Evolutionary conservation across 441 rosid species (phyloP), one percentile per base, ranked within the genome.

Genomic region (Eugenia klotzschiana): DNA sequence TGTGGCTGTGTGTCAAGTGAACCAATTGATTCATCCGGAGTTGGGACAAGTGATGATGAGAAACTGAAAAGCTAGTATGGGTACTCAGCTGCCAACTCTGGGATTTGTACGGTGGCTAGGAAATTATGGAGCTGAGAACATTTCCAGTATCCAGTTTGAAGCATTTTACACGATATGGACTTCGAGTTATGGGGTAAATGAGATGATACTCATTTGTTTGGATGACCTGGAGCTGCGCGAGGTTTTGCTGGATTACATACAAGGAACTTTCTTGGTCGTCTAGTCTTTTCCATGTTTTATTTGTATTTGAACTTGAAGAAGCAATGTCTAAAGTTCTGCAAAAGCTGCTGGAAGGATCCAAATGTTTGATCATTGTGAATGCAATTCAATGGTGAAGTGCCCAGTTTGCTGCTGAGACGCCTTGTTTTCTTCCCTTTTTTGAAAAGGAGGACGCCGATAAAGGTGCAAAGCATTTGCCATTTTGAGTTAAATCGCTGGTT

Each of bases 381-480:
- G 25, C 46, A 69, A 37, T 69, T 69, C 46, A 20, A 33, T 69
- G 46, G 5, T 69, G 14, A 37, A 10, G 46, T 69, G 77, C 77
- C 77, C 49, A 37, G 49, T 69, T 64, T 37, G 77, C 77, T 10
- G 77, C 46, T 37, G 77, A 69, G 77, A 69, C 8, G 25, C 25
- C 77, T 22, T 8, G 43, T 37, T 33, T 33, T 33, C 0, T 11
- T 33, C 0, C 46, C 46, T 33, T 0, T 64, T 64, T 20, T 11
- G 14, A 20, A 29, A 37, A 69, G 20, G 77, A 69, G 8, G 77
- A 23, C 46, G 9, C 1, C 0, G 46, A 20, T 10, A 0, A 37
- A 69, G 77, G 46, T 37, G 77, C 25, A 69, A 33, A 33, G 77
- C 46, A 40, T 69, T 33, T 0, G 46, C 2, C 46, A 69, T 69